A percentile compares a stretch with the other conserved stretches of the same genome.
These are phyloP conservation scores for Neurospora sp. DNA, from an alignment of 495 filamentous ascomycete species.

Conservation along the genomic window DNA sequence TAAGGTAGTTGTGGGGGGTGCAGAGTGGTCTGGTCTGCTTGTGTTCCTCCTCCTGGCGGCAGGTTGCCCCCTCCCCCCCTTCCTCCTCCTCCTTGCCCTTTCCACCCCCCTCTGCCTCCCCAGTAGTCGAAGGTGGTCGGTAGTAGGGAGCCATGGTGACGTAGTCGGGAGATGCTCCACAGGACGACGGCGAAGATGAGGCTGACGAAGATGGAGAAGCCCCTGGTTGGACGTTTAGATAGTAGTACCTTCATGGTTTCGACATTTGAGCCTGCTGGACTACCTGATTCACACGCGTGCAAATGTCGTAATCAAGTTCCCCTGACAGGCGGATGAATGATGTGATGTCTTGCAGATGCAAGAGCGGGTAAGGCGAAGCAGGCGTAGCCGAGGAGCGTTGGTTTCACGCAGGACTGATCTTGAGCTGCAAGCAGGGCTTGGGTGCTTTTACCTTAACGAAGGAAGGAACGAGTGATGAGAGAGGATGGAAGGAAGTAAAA, in stretches of 20 bases:
- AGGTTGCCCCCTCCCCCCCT: neutral
- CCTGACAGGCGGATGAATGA: neutral
- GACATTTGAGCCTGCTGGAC: neutral
- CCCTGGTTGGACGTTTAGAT: conserved; percentile 10
- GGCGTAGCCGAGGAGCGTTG: neutral
- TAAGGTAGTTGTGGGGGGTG: neutral
- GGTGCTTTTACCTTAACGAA: neutral
- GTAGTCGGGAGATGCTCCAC: conserved; percentile 10
- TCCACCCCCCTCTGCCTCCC: neutral
- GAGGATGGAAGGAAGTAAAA: neutral
- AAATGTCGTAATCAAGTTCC: neutral
- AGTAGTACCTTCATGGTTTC: conserved; percentile 8
- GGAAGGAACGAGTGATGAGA: neutral
- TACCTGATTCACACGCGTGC: neutral
- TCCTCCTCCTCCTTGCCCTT: neutral
- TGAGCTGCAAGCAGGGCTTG: neutral
- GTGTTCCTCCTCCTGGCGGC: neutral
- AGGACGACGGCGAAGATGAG: conserved; percentile 10
- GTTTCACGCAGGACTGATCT: neutral
- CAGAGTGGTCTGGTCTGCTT: neutral
- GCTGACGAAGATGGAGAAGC: conserved; percentile 8
- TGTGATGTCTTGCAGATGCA: neutral
- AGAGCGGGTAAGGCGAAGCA: neutral
- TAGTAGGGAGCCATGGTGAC: conserved; percentile 6
- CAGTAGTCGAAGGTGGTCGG: neutral